These are phyloP conservation scores for Diaporthe humulicola DNA, from an alignment of 2,329 filamentous ascomycete genomes.

Conservation along the genomic window DNA sequence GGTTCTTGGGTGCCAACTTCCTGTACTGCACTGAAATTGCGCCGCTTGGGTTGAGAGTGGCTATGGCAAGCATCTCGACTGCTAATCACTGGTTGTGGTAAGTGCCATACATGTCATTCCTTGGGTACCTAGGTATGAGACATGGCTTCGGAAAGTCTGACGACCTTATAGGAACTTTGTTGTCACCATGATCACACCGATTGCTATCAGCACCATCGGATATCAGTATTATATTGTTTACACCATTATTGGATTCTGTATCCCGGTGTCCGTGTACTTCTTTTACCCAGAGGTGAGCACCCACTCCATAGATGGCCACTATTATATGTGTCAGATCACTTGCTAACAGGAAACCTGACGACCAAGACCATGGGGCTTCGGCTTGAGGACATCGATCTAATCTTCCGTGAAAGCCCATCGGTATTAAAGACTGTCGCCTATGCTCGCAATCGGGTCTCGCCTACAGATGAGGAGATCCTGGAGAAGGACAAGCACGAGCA, in stretches of 20 bases:
- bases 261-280: constrained; percentile 58
- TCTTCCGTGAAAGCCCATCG: constrained; percentile 55
- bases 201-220: constrained; percentile 63
- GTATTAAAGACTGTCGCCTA: constrained; percentile 51
- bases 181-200: constrained; percentile 58
- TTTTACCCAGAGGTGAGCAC: constrained; percentile 54
- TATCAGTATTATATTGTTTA: constrained; percentile 66
- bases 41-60: constrained; percentile 62
- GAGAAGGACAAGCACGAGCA: constrained; percentile 7
- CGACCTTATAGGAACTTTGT: constrained; percentile 54
- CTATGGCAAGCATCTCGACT: constrained; percentile 69
- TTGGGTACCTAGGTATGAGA: too few relatives aligned
- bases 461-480: neutral
- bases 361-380: constrained; percentile 58
- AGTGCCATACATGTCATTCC: constrained; percentile 34
- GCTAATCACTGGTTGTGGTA: constrained; percentile 66
- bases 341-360: neutral
- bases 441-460: constrained; percentile 7
- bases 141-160: neutral
- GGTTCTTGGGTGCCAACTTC: constrained; percentile 71
- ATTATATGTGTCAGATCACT: neutral
- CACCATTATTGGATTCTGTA: constrained; percentile 58
- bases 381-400: constrained; percentile 58
- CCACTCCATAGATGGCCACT: neutral
- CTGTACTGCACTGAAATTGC: constrained; percentile 72